phyloP scores from a whole-genome alignment of 75 land plant genomes.

The Pinus albicaulis region DNA sequence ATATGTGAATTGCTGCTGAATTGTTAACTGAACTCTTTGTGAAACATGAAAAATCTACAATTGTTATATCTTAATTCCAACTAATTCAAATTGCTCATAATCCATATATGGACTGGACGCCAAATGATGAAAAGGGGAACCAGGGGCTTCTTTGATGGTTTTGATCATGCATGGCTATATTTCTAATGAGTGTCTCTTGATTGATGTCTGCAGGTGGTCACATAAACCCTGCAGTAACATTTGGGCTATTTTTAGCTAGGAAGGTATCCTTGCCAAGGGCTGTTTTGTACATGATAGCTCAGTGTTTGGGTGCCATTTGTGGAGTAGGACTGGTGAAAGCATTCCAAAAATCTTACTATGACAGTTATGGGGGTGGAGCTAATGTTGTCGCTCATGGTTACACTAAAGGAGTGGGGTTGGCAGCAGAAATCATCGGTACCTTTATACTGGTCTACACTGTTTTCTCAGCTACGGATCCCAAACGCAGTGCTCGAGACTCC shows the following conservation, averaged over 20 bases:
- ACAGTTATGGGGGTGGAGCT: slow-evolving; percentile 33
- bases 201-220: slow-evolving; percentile 32
- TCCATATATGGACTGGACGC: no score
- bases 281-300: slow-evolving; percentile 39
- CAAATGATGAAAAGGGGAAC: neutral
- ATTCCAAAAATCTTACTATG: slow-evolving; percentile 34
- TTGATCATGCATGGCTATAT: no score
- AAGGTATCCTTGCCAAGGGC: slow-evolving; percentile 45
- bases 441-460: slow-evolving; percentile 57
- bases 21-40: no score
- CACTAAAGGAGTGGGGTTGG: slow-evolving; percentile 37
- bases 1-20: no score
- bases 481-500: slow-evolving; percentile 45
- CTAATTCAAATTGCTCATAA: no score
- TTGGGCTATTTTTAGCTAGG: slow-evolving; percentile 37
- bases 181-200: no score
- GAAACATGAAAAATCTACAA: no score
- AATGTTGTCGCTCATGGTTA: slow-evolving; percentile 33
- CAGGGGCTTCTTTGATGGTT: neutral
- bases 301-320: slow-evolving; percentile 49
- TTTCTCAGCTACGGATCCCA: slow-evolving; percentile 56
- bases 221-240: slow-evolving; percentile 46
- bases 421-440: slow-evolving; percentile 43
- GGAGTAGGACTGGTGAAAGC: slow-evolving; percentile 43
- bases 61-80: no score